These are phyloP conservation scores for Citrus medica DNA, from an alignment of 345 rosid genomes.

Conservation along the genomic window DNA sequence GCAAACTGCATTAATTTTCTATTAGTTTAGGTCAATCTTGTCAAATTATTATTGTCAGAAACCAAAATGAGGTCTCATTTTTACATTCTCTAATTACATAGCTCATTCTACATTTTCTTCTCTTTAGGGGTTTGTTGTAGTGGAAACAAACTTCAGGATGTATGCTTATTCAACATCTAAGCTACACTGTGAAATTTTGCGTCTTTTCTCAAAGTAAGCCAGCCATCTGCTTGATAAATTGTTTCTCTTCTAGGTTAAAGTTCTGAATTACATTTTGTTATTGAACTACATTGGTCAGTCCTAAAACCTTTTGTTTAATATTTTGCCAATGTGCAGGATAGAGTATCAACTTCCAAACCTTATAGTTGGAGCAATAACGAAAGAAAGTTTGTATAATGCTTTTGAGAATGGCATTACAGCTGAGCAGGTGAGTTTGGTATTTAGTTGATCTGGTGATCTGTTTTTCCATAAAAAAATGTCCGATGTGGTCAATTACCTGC, in stretches of 20 bases:
- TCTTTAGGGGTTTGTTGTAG: constrained; percentile 75
- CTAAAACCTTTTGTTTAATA: too few species aligned
- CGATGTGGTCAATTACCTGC: background rate
- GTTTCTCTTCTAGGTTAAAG: background rate
- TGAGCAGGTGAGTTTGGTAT: constrained; percentile 57
- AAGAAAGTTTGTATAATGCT: constrained; percentile 63
- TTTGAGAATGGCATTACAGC: constrained; percentile 89
- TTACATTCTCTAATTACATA: background rate
- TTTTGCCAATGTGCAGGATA: too few species aligned
- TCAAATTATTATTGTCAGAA: background rate
- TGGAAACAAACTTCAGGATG: constrained; percentile 92
- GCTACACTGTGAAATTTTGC: constrained; percentile 42
- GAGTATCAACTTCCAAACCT: too few species aligned
- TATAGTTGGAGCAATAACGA: too few species aligned
- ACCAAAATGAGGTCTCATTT: background rate
- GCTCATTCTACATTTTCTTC: constrained; percentile 8
- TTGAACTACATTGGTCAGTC: too few species aligned
- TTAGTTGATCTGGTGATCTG: constrained; percentile 7
- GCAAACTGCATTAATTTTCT: background rate
- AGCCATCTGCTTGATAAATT: background rate
- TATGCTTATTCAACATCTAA: too few species aligned
- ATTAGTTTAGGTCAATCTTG: background rate
- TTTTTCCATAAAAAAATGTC: background rate
- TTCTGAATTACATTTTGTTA: too few species aligned
- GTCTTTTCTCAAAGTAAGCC: constrained; percentile 81